A percentile compares a stretch with the other conserved stretches of the same genome.
Evolutionary conservation across 495 filamentous ascomycete genomes (phyloP).

Genomic region (Astrothelium macrocarpum): DNA sequence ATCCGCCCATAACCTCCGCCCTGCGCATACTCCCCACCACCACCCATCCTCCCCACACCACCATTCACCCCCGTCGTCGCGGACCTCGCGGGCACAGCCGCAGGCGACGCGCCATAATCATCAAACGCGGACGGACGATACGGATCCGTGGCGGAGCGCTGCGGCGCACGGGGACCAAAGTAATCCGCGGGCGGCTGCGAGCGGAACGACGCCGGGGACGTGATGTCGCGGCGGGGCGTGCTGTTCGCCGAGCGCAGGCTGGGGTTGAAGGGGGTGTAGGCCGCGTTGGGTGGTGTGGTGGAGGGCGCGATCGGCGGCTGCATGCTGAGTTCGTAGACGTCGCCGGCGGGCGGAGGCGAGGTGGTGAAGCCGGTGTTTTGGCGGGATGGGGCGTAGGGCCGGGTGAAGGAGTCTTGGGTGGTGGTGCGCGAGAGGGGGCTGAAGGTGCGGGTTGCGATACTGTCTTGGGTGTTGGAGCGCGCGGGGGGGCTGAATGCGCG

Average conservation of each 20-base stretch:
- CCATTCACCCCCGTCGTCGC: not conserved
- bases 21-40: no score
- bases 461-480: constrained; percentile 14
- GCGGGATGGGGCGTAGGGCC: not conserved
- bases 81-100: not conserved
- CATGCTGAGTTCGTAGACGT: constrained; percentile 21
- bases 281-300: not conserved
- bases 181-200: not conserved
- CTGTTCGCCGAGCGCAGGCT: not conserved
- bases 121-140: not conserved
- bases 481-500: constrained; percentile 4
- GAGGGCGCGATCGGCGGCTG: constrained; percentile 8
- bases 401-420: no score
- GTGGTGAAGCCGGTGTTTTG: not conserved
- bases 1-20: no score
- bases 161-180: not conserved
- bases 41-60: no score
- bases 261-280: not conserved
- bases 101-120: not conserved
- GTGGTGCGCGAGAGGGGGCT: no score
- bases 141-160: not conserved
- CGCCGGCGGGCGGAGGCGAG: not conserved
- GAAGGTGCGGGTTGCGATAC: no score
- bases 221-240: constrained; percentile 9
- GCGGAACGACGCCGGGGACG: no score